Evolutionary conservation across 2,329 filamentous ascomycete genomes (phyloP), one percentile per base, ranked within the genome.

Genomic region (Pseudogymnoascus sp.): DNA sequence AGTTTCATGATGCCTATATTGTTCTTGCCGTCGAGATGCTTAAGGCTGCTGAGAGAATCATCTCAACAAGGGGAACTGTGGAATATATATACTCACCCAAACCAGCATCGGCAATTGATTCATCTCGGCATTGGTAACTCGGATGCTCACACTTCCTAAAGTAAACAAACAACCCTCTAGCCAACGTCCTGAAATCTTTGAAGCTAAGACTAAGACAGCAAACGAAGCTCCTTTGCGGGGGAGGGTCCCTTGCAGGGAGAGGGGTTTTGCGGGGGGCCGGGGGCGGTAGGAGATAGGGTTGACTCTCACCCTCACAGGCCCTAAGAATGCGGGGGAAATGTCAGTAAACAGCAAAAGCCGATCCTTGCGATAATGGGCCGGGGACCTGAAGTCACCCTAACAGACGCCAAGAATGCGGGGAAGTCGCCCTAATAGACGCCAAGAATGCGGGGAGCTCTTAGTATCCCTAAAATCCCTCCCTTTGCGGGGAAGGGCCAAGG

Each of bases 1-100:
- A 55, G 48, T 55, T 55, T 55, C 48, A 55, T 55, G 13, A 33
- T 55, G 27, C 29, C 48, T 55, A 33, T 55, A 31, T 55, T 55
- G 48, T 55, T 27, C 7, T 55, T 12, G 3, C n/a, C n/a, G 4
- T 12, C 29, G 5, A 33, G n/a, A n/a, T 62, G 27, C 29, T 33
- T 18, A 29, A 33, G n/a, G n/a, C 29, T 55, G 48, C 9, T 33
- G 2, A 12, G 29, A 10, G n/a, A 52, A 29, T 52, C 1, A 12
- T 33, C 48, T 12, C 9, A 3, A 18, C 15, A 55, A 12, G 10
- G 48, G 33, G 48, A 55, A 55, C 29, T 55, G 18, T 33, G 48
- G 29, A 33, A 33, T 33, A 55, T 18, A 12, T 18, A 55, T 55
- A 55, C n/a, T 55, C 12, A 5, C 3, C 29, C n/a, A 33, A 33